These are phyloP conservation scores for Chaetomium globosum DNA, from an alignment of 2,329 filamentous ascomycete genomes.

Conservation along the genomic window DNA sequence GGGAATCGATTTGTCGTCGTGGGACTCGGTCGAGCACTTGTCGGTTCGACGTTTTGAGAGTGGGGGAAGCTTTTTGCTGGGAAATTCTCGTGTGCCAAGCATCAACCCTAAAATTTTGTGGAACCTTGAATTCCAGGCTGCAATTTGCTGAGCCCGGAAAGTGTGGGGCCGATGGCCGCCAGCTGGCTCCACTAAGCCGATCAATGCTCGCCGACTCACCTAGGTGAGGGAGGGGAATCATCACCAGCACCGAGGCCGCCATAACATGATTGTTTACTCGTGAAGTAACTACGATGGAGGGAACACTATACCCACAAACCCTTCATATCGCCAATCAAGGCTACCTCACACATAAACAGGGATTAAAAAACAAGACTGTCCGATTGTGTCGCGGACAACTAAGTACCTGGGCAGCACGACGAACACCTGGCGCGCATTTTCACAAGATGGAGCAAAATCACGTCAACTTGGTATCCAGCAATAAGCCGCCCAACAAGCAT, in stretches of 20 bases:
- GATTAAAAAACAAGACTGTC: not conserved
- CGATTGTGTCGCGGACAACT: no score
- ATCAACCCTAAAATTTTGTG: constrained; percentile 35
- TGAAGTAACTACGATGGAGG: not conserved
- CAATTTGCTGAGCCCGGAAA: not conserved
- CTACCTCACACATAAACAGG: not conserved
- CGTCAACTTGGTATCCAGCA: constrained; percentile 8
- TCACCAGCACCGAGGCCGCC: not conserved
- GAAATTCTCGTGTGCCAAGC: constrained; percentile 38
- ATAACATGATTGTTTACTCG: not conserved
- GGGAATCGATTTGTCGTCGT: constrained; percentile 36
- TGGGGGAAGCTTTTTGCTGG: constrained; percentile 37
- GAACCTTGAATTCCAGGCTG: constrained; percentile 27
- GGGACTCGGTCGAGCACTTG: constrained; percentile 33
- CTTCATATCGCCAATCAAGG: not conserved
- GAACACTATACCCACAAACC: not conserved
- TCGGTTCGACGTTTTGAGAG: constrained; percentile 31
- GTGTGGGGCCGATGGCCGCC: not conserved
- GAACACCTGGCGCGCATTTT: not conserved
- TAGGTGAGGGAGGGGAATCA: constrained; percentile 6
- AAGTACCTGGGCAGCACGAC: not conserved
- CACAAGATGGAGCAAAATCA: not conserved
- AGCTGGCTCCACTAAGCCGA: constrained; percentile 2
- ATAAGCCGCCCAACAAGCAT: constrained; percentile 15
- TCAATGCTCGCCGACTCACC: constrained; percentile 14